Evolutionary conservation across 192 early-diverging fungal genomes (phyloP).

Genomic region (Umbelopsis isabellina): DNA sequence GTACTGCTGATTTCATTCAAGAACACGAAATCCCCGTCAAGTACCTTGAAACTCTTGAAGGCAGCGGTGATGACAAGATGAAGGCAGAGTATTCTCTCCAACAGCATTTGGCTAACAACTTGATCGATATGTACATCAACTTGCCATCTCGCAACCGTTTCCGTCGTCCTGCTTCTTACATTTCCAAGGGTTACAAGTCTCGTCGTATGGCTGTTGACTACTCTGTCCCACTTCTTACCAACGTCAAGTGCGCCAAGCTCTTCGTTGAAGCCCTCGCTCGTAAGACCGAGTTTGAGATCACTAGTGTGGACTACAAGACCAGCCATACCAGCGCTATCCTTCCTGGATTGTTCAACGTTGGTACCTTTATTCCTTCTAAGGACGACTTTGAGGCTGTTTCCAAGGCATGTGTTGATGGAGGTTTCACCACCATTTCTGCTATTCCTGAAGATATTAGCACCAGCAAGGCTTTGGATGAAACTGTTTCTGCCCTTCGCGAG

Average conservation of each 20-base stretch:
- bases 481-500: conserved; percentile 58
- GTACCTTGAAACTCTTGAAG: conserved; percentile 83
- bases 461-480: conserved; percentile 45
- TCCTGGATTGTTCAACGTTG: conserved; percentile 89
- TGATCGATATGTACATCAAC: conserved; percentile 99
- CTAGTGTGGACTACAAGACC: conserved; percentile 89
- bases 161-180: conserved; percentile 94
- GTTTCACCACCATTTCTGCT: conserved; percentile 81
- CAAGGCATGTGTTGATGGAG: conserved; percentile 79
- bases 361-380: conserved; percentile 61
- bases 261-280: conserved; percentile 95
- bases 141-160: conserved; percentile 97
- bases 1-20: conserved; percentile 95
- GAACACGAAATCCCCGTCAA: conserved; percentile 94
- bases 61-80: conserved; percentile 47
- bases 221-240: conserved; percentile 96
- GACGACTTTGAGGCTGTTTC: conserved; percentile 66
- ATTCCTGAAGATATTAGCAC: conserved; percentile 52
- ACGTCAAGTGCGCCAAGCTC: conserved; percentile 98
- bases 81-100: conserved; percentile 91
- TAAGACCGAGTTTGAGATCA: conserved; percentile 69
- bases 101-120: conserved; percentile 94
- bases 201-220: conserved; percentile 98
- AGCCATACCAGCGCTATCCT: conserved; percentile 81
- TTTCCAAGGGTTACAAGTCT: conserved; percentile 91